phyloP scores from a whole-genome alignment of 2,329 filamentous ascomycete genomes.

The Penicillium brevicompactum region DNA sequence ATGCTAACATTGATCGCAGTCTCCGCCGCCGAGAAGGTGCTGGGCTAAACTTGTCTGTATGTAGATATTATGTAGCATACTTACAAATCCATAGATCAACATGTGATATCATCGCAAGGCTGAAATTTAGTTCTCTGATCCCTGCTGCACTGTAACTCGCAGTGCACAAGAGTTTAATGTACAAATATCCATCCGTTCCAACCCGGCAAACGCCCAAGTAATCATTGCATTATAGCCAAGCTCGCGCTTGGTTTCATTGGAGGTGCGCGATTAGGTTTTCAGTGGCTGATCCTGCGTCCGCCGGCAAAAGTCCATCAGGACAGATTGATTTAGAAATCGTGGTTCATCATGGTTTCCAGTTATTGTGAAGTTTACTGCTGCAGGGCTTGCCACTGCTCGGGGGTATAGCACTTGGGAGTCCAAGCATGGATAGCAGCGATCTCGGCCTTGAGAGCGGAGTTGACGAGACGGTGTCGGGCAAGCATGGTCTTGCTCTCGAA shows the following conservation, averaged over 20 bases:
- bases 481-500: conserved; percentile 75
- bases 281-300: background rate
- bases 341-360: background rate
- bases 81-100: conserved; percentile 7
- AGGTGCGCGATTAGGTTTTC: background rate
- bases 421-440: conserved; percentile 92
- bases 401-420: conserved; percentile 92
- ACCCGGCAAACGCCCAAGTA: conserved; percentile 10
- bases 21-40: conserved; percentile 53
- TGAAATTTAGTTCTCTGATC: background rate
- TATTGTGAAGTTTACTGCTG: conserved; percentile 38
- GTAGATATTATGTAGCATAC: background rate
- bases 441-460: conserved; percentile 78
- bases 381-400: conserved; percentile 81
- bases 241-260: background rate
- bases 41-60: conserved; percentile 35
- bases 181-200: conserved; percentile 10
- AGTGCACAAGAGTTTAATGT: conserved; percentile 6
- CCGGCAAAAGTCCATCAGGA: background rate
- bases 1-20: conserved; percentile 36
- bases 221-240: conserved; percentile 1
- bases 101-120: background rate
- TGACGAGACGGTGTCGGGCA: conserved; percentile 83
- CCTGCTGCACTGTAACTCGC: background rate
- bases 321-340: background rate